Evolutionary conservation across 768 basidiomycete genomes (phyloP), one percentile per base, ranked within the genome.

Genomic region (Collybiopsis confluens): DNA sequence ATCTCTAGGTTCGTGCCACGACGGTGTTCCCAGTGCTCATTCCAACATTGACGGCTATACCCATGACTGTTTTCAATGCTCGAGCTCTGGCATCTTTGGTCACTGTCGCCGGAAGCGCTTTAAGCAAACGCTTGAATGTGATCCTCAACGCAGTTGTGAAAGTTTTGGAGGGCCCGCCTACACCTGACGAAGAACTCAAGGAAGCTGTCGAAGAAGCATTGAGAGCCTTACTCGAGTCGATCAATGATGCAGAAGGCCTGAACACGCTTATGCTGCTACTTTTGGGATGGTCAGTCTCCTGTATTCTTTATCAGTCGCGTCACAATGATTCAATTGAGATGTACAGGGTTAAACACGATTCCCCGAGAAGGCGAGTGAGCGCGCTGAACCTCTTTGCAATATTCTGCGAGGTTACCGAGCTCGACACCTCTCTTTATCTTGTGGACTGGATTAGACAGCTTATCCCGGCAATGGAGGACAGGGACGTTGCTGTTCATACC

Each of bases 1-100:
- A 5, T 55, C 52, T 35, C 43, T 65, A 94, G 90, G 90, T 98
- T 60, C 92, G 95, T 36, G 92, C 96, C 13, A 79, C 87, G 37
- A 93, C 90, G 9, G 94, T 98, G 36, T 98, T 98, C 90, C 97
- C 97, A 0, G 90, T 98, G 18, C 75, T 98, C 53, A 92, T 99
- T 54, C 97, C 95, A 0, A 96, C 94, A 1, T 74, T 99, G 56
- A 94, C 90, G 37, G 82, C 89, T 4, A 81, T 80, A 6, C 97
- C 95, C 0, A 96, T 98, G 82, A 85, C 94, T 2, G 83, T 88
- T 8, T 98, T 98, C 85, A 98, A 98, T 64, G 92, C 90, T 16
- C 85, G 87, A 4, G 97, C 96, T 1, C 73, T 98, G 9, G 88
- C 86, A 2, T 87, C 94, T 0, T 78, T 99, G 36, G 93, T 98